Evolutionary conservation across 371 early-diverging fungal genomes (phyloP).

Genomic region (Circinella umbellata): DNA sequence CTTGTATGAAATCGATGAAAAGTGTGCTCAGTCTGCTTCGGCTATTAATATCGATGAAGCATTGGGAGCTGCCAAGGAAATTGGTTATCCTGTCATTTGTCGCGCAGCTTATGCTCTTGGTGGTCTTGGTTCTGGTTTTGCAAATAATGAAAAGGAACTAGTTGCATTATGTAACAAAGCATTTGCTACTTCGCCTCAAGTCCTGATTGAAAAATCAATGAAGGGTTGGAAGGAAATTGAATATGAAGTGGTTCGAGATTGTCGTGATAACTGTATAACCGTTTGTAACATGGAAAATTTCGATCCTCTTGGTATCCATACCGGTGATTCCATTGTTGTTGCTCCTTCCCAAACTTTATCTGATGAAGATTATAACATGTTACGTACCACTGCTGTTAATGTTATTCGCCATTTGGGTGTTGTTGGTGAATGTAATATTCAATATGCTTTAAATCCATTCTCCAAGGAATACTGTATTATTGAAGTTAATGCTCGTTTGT

Average conservation of each 20-base stretch:
- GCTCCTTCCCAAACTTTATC: constrained; percentile 94
- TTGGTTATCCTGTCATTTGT: constrained; percentile 94
- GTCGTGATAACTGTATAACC: constrained; percentile 92
- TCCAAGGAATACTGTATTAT: constrained; percentile 94
- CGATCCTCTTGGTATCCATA: constrained; percentile 97
- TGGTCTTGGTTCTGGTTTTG: constrained; percentile 96
- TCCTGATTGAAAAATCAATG: constrained; percentile 94
- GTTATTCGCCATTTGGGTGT: constrained; percentile 90
- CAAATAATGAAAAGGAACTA: constrained; percentile 80
- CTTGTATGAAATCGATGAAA: constrained; percentile 83
- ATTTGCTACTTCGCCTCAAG: constrained; percentile 88
- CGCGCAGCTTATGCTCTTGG: constrained; percentile 95
- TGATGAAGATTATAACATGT: constrained; percentile 96
- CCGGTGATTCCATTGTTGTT: constrained; percentile 97
- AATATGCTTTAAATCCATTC: constrained; percentile 95
- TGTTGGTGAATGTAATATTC: constrained; percentile 97
- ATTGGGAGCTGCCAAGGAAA: constrained; percentile 76
- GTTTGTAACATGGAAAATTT: constrained; percentile 99
- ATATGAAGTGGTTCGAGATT: constrained; percentile 96
- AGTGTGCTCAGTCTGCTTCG: constrained; percentile 82
- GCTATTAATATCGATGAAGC: constrained; percentile 85
- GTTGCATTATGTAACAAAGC: constrained; percentile 80
- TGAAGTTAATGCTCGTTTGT: constrained; percentile 97
- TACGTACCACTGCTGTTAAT: constrained; percentile 87
- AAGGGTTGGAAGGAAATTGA: constrained; percentile 99